phyloP scores from a whole-genome alignment of 2,329 filamentous ascomycete species.

The Fusarium sp. region DNA sequence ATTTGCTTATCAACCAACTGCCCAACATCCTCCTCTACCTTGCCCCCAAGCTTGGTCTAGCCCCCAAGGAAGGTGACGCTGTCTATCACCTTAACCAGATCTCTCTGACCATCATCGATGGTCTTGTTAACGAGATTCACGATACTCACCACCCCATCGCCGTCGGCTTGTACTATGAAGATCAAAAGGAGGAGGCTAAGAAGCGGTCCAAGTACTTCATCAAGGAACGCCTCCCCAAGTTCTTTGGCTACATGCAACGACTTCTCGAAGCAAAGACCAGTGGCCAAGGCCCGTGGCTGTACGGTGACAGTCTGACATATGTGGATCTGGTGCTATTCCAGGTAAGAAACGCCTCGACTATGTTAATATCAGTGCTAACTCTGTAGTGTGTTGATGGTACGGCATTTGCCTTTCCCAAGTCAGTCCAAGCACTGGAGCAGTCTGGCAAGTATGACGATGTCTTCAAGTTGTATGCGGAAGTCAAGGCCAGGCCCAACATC shows the following conservation, averaged over 20 bases:
- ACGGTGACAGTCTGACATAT: conserved; percentile 73
- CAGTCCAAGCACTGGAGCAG: conserved; percentile 65
- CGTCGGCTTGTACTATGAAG: conserved; percentile 73
- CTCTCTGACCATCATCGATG: conserved; percentile 76
- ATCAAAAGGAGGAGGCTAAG: conserved; percentile 77
- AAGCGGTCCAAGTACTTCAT: conserved; percentile 69
- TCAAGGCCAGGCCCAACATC: conserved; percentile 72
- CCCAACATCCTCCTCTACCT: conserved; percentile 80
- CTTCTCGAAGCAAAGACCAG: conserved; percentile 68
- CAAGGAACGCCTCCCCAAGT: conserved; percentile 75
- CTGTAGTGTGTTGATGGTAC: conserved; percentile 66
- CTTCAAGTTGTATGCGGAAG: conserved; percentile 72
- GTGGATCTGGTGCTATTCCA: conserved; percentile 82
- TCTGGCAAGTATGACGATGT: conserved; percentile 69
- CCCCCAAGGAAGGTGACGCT: conserved; percentile 54
- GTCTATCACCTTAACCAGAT: conserved; percentile 72
- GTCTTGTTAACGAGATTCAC: conserved; percentile 76
- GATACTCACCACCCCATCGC: conserved; percentile 81
- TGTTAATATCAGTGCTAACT: not conserved
- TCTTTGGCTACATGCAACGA: conserved; percentile 76
- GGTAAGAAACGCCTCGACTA: conserved; percentile 51
- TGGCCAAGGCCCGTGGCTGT: conserved; percentile 72
- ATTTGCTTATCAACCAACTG: conserved; percentile 74
- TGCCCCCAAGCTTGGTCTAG: conserved; percentile 68
- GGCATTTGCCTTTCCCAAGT: conserved; percentile 77